Evolutionary conservation across 2,329 filamentous ascomycete species (phyloP).

Genomic region (Tolypocladium nubicola): DNA sequence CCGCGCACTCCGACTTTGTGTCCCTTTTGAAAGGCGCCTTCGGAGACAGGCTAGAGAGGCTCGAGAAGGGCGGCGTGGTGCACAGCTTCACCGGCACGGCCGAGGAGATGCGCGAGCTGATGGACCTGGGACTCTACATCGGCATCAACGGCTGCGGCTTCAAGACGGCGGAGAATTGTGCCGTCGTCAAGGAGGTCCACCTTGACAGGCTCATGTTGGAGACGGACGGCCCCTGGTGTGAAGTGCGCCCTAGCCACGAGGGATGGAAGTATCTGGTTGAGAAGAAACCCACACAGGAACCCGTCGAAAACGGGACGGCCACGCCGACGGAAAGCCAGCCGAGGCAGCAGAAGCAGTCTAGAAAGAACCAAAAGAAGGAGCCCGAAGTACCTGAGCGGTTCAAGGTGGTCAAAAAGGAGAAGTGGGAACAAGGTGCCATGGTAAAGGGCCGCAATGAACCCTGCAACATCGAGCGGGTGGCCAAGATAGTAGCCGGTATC

Average conservation of each 20-base stretch:
- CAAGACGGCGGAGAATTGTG: slow-evolving; percentile 87
- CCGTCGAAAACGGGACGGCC: slow-evolving; percentile 12
- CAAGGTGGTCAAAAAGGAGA: slow-evolving; percentile 91
- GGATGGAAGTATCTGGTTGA: slow-evolving; percentile 59
- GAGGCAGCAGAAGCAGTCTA: slow-evolving; percentile 18
- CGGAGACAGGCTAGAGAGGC: slow-evolving; percentile 46
- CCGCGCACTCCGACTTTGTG: slow-evolving; percentile 79
- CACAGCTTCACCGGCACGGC: slow-evolving; percentile 89
- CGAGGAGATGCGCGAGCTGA: slow-evolving; percentile 73
- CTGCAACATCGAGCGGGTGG: slow-evolving; percentile 75
- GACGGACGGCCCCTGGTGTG: slow-evolving; percentile 96
- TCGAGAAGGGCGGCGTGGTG: slow-evolving; percentile 73
- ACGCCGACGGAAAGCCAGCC: slow-evolving; percentile 6
- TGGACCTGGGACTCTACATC: slow-evolving; percentile 74
- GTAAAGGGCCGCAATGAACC: slow-evolving; percentile 94
- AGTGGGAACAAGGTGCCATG: slow-evolving; percentile 78
- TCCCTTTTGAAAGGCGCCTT: slow-evolving; percentile 50
- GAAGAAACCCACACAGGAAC: slow-evolving; percentile 19
- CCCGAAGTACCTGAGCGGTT: slow-evolving; percentile 60
- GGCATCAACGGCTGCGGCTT: slow-evolving; percentile 96
- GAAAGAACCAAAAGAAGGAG: slow-evolving; percentile 44
- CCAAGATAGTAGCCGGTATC: slow-evolving; percentile 77
- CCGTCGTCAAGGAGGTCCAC: slow-evolving; percentile 69
- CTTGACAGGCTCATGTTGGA: slow-evolving; percentile 82
- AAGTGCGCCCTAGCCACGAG: slow-evolving; percentile 82